These are phyloP conservation scores for Aspergillus sp. DNA, from an alignment of 2,329 filamentous ascomycete species.

Conservation along the genomic window DNA sequence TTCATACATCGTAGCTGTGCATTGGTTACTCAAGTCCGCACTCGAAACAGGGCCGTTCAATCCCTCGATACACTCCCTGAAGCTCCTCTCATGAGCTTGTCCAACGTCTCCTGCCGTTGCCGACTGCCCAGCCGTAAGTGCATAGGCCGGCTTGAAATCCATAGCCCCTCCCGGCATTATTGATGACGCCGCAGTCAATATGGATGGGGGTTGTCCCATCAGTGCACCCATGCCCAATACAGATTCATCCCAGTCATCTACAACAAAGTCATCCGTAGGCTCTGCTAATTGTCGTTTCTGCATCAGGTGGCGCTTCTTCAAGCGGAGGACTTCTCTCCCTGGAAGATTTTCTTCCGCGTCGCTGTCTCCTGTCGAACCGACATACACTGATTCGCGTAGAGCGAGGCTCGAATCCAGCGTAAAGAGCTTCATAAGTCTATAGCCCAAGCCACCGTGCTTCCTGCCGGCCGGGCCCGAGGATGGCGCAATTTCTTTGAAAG, in stretches of 20 bases:
- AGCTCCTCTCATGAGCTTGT: conserved; percentile 4
- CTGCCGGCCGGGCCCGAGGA: conserved; percentile 8
- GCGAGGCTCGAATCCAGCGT: conserved; percentile 22
- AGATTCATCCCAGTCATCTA: conserved; percentile 29
- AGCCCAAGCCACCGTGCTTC: conserved; percentile 10
- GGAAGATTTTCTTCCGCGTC: conserved; percentile 6
- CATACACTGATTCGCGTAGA: conserved; percentile 28
- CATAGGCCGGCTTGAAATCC: conserved; percentile 21
- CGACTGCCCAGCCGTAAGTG: conserved; percentile 12
- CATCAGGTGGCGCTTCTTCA: conserved; percentile 12
- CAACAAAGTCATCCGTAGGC: conserved; percentile 23
- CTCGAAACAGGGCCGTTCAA: conserved; percentile 9
- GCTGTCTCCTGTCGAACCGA: conserved; percentile 7
- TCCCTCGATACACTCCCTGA: conserved; percentile 16
- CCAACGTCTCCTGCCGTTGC: neutral
- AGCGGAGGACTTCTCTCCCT: conserved; percentile 13
- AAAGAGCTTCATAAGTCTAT: conserved; percentile 29
- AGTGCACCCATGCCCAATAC: conserved; percentile 5
- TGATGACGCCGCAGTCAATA: conserved; percentile 5
- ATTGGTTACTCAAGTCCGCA: conserved; percentile 3
- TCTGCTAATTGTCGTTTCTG: conserved; percentile 4
- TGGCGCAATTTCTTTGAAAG: conserved; percentile 24
- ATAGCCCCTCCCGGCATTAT: conserved; percentile 19
- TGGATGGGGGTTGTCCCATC: conserved; percentile 4
- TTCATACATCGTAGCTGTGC: conserved; percentile 23